A percentile compares a stretch with the other conserved stretches of the same genome.
phyloP scores from a whole-genome alignment of 2,329 filamentous ascomycete genomes.

The Pleoardoris graminearum region DNA sequence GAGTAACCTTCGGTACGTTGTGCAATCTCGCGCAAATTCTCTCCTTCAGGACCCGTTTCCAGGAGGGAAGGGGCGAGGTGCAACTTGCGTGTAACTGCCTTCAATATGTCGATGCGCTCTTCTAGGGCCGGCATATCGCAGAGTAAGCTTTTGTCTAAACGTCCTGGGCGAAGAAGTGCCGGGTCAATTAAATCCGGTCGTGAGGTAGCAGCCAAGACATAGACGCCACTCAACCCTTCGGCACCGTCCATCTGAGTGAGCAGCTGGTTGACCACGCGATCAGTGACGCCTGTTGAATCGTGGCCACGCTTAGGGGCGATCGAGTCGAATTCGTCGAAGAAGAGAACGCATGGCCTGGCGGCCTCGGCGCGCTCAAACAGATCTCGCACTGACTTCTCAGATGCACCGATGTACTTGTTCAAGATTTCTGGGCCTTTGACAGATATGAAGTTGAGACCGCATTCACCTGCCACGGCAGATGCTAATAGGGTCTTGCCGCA shows the following conservation, averaged over 20 bases:
- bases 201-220: constrained; percentile 92
- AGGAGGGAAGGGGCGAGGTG: constrained; percentile 70
- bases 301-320: constrained; percentile 97
- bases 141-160: constrained; percentile 88
- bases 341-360: constrained; percentile 89
- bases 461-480: constrained; percentile 96
- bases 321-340: constrained; percentile 98
- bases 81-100: constrained; percentile 80
- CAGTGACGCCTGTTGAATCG: constrained; percentile 97
- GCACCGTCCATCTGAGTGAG: constrained; percentile 99
- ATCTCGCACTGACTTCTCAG: constrained; percentile 93
- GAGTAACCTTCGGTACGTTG: constrained; percentile 84
- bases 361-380: constrained; percentile 91
- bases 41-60: constrained; percentile 38
- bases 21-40: constrained; percentile 71
- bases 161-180: constrained; percentile 84
- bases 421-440: constrained; percentile 98
- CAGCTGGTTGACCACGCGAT: constrained; percentile 96
- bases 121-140: constrained; percentile 83
- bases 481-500: constrained; percentile 96
- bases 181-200: constrained; percentile 95
- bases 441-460: constrained; percentile 95
- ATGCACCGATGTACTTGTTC: constrained; percentile 98
- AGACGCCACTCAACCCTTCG: constrained; percentile 91
- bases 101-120: constrained; percentile 86